A percentile compares a stretch with the other conserved stretches of the same genome.
Evolutionary conservation across 306 rosid species (phyloP).

Genomic region (Cicer chorassanicum): DNA sequence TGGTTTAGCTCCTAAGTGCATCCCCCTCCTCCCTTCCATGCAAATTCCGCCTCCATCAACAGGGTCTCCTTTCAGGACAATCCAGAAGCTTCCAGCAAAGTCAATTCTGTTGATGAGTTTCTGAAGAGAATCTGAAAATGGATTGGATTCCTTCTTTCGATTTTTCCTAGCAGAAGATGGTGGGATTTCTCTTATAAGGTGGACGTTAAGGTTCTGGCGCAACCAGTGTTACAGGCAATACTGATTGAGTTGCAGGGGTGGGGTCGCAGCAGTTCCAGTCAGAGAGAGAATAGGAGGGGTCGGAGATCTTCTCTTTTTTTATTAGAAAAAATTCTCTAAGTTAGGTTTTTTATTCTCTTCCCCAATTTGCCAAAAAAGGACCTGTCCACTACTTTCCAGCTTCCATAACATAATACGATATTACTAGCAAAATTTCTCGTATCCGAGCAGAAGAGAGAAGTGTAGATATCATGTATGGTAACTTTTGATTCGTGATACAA

Average conservation of each 20-base stretch:
- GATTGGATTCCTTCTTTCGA: background rate
- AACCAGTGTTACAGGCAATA: background rate
- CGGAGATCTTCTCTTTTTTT: background rate
- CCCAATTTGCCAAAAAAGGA: background rate
- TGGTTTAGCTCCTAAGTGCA: no score
- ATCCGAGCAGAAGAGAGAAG: constrained; percentile 8
- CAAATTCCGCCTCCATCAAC: no score
- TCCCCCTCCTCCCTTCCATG: no score
- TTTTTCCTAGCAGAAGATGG: background rate
- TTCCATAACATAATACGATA: background rate
- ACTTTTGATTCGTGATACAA: background rate
- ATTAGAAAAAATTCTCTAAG: background rate
- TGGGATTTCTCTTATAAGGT: background rate
- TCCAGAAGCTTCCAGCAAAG: background rate
- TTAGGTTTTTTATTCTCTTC: background rate
- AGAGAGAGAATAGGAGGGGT: background rate
- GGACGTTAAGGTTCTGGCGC: background rate
- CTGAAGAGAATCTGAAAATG: background rate
- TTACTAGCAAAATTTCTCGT: background rate
- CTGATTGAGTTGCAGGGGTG: background rate
- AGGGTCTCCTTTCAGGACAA: background rate
- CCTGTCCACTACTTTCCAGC: background rate
- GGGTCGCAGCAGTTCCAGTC: background rate
- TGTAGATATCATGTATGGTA: background rate
- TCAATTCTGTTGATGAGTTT: background rate